phyloP scores from a whole-genome alignment of 2,329 filamentous ascomycete species.

The Phyllosticta ampelicida region DNA sequence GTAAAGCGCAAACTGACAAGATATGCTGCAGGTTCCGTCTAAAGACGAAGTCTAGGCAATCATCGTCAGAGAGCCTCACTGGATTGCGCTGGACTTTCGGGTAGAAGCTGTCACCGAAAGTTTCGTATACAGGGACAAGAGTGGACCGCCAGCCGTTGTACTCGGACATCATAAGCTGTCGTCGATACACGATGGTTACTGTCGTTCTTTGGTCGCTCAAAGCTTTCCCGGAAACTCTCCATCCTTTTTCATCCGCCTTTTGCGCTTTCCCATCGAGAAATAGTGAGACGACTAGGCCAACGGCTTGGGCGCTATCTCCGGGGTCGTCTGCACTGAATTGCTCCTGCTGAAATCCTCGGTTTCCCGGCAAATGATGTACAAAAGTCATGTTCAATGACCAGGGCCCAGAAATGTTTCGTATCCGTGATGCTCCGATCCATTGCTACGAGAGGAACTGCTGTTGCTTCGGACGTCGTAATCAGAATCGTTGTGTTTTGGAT shows the following conservation, averaged over 20 bases:
- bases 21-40: slow-evolving; percentile 12
- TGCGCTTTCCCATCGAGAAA: background rate
- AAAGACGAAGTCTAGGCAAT: slow-evolving; percentile 7
- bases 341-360: no score
- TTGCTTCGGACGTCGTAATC: no score
- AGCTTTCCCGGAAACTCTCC: background rate
- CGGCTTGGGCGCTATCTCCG: background rate
- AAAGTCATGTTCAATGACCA: no score
- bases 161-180: background rate
- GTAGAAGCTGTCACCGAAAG: background rate
- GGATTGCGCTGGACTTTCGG: background rate
- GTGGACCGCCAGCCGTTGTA: background rate
- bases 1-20: slow-evolving; percentile 12
- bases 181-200: slow-evolving; percentile 2
- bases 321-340: background rate
- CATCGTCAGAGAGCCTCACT: background rate
- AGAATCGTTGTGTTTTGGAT: no score
- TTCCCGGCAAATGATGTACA: no score
- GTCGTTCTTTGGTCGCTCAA: background rate
- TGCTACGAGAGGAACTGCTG: no score
- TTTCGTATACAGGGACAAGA: background rate
- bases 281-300: background rate
- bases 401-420: no score
- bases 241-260: background rate
- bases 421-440: no score